phyloP scores from a whole-genome alignment of 2,329 filamentous ascomycete species.

The Colletotrichum sp. region DNA sequence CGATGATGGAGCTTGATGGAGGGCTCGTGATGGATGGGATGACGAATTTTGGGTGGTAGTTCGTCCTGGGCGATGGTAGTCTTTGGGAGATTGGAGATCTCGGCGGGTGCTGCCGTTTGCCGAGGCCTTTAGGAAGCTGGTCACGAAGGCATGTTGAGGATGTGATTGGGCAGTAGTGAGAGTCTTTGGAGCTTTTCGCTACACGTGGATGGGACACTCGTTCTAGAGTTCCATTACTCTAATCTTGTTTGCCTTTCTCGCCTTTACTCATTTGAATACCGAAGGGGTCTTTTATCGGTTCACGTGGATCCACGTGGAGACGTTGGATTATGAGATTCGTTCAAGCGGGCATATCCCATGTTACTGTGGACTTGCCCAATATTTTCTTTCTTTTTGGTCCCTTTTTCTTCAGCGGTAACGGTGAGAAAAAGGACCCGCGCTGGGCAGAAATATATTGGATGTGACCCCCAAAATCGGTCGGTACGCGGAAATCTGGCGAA shows the following conservation, averaged over 20 bases:
- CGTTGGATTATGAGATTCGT: not conserved
- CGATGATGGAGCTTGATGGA: not conserved
- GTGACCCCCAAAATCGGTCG: not conserved
- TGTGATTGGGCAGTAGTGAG: not conserved
- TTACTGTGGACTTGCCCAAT: not conserved
- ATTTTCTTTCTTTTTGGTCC: not conserved
- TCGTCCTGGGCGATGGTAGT: not conserved
- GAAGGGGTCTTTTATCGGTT: not conserved
- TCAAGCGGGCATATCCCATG: not conserved
- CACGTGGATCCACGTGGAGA: constrained; percentile 8
- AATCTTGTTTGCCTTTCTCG: not conserved
- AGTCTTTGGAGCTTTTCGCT: not conserved
- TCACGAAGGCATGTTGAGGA: not conserved
- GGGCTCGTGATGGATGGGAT: not conserved
- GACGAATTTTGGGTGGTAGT: not conserved
- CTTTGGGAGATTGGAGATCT: not conserved
- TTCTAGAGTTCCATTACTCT: not conserved
- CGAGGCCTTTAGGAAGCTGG: not conserved
- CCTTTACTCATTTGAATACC: not conserved
- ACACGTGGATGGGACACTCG: not conserved
- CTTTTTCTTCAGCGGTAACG: not conserved
- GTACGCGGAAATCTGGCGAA: not conserved
- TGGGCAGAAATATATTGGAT: not conserved
- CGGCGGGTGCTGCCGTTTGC: not conserved
- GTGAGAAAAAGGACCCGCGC: not conserved